Base-by-base conservation (phyloP, 2,329 filamentous ascomycete genomes). In the Aspergillus sergii region DNA sequence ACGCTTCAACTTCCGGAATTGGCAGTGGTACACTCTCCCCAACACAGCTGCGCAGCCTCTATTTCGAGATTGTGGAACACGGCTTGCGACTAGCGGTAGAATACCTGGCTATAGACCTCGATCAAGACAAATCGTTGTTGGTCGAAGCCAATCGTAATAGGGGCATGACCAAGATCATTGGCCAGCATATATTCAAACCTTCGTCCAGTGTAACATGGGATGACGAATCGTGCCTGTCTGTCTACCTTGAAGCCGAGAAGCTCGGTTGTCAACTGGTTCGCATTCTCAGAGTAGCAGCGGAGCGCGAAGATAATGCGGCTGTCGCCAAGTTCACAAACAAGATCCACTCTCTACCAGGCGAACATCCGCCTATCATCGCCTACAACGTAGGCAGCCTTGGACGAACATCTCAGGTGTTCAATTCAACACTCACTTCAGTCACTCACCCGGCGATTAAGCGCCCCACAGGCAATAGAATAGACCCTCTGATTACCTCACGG, bases 361-460 rank as follows among this genome's bases (percentile, higher is more conserved):
- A 70, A 9, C 73, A 74, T 56, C 69, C 73, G 2, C 74, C 76
- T 2, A 64, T 79, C 19, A 80, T 80, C 36, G 77, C 78, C 19
- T 81, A 79, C 66, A 80, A 80, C 41, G 66, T 78, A 14, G 78
- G 78, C 11, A 69, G 69, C 9, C 68, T 80, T 19, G 79, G 79
- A 45, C 77, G 79, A 19, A 81, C 78, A 12, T 80, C 79, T n/a
- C 79, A 81, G 62, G 73, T 81, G 1, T 79, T 80, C 64, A 81
- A 81, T 62, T 73, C 73, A 4, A 76, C 75, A 16, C 66, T 81
- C 55, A 81, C 78, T 9, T 72, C 73, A 2, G 79, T 81, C n/a
- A 79, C 76, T 4, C 79, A 81, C 59, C 72, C 76, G 21, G 75
- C 75, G 7, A 75, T 80, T 57, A 69, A 69, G 30, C 68, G 67